These are phyloP conservation scores for Vigna hirtella DNA, from an alignment of 306 rosid species.

Conservation along the genomic window DNA sequence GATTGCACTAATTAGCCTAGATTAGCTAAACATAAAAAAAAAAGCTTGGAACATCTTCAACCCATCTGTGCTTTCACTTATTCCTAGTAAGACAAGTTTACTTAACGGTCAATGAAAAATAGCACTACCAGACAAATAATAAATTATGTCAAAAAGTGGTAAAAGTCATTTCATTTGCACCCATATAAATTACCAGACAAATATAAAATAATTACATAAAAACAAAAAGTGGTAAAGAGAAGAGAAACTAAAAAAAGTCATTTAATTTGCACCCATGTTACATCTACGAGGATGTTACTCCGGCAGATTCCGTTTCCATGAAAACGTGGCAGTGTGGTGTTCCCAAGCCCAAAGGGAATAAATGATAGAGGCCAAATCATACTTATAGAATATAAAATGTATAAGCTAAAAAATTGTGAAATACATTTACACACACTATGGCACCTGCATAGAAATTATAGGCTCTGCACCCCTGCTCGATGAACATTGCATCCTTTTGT, in stretches of 20 bases:
- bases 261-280: background rate
- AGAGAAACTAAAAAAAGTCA: background rate
- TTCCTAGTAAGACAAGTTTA: slow-evolving; percentile 15
- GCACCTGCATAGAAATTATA: slow-evolving; percentile 13
- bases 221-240: background rate
- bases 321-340: background rate
- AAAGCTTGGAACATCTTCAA: background rate
- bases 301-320: background rate
- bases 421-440: slow-evolving; percentile 8
- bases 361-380: background rate
- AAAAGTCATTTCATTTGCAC: too few species aligned
- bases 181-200: too few species aligned
- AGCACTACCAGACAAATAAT: background rate
- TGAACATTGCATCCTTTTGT: background rate
- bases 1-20: background rate
- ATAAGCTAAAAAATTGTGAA: background rate
- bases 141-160: slow-evolving; percentile 1
- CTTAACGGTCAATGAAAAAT: background rate
- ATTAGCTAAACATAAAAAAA: background rate
- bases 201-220: background rate
- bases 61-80: background rate
- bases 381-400: background rate
- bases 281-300: background rate
- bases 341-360: slow-evolving; percentile 17
- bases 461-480: background rate